Percentiles rank a stretch among this genome's conserved stretches.
These are phyloP conservation scores for Stephanodiscus triporus DNA, from an alignment of 108 stramenopile species.

Conservation along the genomic window DNA sequence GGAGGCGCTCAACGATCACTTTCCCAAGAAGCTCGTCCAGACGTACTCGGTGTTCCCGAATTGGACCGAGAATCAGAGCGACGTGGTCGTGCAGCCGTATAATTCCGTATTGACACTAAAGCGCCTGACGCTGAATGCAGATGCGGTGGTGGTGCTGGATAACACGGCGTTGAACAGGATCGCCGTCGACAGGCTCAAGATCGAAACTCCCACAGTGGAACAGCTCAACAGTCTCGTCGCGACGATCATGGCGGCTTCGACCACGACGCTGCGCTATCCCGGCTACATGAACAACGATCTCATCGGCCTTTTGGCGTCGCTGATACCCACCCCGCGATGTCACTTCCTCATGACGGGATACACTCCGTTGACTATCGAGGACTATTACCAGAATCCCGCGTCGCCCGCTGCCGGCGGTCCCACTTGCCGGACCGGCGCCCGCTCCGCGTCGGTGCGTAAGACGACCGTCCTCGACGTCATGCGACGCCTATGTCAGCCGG, in stretches of 20 bases:
- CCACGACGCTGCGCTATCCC: constrained; percentile 98
- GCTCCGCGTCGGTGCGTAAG: constrained; percentile 78
- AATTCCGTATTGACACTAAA: constrained; percentile 97
- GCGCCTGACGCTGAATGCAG: constrained; percentile 96
- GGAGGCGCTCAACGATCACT: constrained; percentile 97
- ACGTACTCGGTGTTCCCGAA: constrained; percentile 99
- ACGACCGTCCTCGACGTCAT: constrained; percentile 99
- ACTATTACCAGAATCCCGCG: constrained; percentile 47
- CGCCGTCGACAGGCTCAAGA: constrained; percentile 92
- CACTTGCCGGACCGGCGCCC: constrained; percentile 16
- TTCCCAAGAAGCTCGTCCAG: constrained; percentile 98
- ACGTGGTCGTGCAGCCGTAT: constrained; percentile 99
- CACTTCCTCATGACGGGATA: constrained; percentile 99
- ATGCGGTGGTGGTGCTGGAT: constrained; percentile 97
- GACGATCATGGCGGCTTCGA: constrained; percentile 98
- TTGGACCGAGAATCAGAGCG: constrained; percentile 89
- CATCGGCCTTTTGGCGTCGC: constrained; percentile 93
- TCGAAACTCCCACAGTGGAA: constrained; percentile 94
- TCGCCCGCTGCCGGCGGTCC: too few species aligned
- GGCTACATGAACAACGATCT: constrained; percentile 99
- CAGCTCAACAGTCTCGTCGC: constrained; percentile 97
- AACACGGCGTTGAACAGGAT: constrained; percentile 96
- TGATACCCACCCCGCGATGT: constrained; percentile 99
- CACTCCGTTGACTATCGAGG: constrained; percentile 83
- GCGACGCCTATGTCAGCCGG: constrained; percentile 97